phyloP scores from a whole-genome alignment of 2,329 filamentous ascomycete species.

The Rutstroemia sp. region DNA sequence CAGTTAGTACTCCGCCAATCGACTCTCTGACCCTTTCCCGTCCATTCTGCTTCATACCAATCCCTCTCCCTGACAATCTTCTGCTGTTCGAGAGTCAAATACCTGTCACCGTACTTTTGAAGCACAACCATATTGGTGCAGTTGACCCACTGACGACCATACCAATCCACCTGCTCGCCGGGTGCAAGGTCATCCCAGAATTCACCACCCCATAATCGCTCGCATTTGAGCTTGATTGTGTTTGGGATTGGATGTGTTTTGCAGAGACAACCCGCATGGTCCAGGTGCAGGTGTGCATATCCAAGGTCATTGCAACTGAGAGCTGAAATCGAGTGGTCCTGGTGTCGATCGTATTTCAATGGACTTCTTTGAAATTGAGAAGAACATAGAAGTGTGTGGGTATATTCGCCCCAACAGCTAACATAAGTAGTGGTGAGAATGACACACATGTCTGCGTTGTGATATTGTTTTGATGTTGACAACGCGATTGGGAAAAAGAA shows the following conservation, averaged over 20 bases:
- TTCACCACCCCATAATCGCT: background rate
- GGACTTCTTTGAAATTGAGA: background rate
- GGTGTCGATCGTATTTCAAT: background rate
- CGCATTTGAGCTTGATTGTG: background rate
- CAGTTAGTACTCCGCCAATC: slow-evolving; percentile 6
- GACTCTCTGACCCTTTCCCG: background rate
- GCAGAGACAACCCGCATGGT: background rate
- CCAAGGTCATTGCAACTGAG: background rate
- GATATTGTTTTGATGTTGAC: background rate
- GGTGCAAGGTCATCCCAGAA: background rate
- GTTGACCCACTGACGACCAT: background rate
- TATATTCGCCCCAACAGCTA: background rate
- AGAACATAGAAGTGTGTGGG: background rate
- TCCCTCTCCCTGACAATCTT: background rate
- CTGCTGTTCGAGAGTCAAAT: background rate
- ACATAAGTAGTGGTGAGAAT: background rate
- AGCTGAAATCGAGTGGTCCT: background rate
- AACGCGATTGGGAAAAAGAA: background rate
- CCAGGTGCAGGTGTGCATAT: background rate
- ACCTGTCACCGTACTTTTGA: background rate
- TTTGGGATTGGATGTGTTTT: background rate
- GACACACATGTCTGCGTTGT: background rate
- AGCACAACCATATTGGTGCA: background rate
- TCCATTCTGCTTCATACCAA: slow-evolving; percentile 6
- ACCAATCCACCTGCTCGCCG: background rate